Conservation (phyloP, 164 flowering plant species). For the Nelumbo lutea region DNA sequence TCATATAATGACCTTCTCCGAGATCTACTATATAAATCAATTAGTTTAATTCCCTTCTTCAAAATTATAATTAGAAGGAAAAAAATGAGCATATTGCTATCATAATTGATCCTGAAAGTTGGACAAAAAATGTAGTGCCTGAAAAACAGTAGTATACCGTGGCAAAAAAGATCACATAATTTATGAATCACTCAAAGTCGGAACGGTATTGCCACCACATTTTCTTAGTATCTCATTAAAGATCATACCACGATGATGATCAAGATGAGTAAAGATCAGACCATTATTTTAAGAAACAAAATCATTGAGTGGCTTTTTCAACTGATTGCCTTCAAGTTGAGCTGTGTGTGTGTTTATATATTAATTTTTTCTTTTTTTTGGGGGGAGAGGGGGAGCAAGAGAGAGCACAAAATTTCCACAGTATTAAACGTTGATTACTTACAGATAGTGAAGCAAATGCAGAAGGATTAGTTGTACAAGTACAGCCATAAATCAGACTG, state of each 20-base stretch:
- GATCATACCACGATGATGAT: too few relatives aligned
- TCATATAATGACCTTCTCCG: too few relatives aligned
- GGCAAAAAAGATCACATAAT: neutral
- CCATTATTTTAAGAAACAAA: neutral
- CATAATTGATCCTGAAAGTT: neutral
- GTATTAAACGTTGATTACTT: conserved; percentile 22
- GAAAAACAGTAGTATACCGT: neutral
- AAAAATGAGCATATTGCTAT: neutral
- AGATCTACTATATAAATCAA: too few relatives aligned
- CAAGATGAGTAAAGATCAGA: too few relatives aligned
- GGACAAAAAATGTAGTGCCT: too few relatives aligned
- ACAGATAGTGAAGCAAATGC: conserved; percentile 83
- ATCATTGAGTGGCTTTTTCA: neutral
- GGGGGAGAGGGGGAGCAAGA: too few relatives aligned
- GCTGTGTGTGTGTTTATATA: too few relatives aligned
- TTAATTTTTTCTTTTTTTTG: too few relatives aligned
- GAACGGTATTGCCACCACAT: neutral
- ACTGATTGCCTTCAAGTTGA: neutral
- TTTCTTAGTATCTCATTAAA: neutral
- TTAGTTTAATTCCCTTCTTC: too few relatives aligned
- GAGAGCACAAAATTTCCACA: too few relatives aligned
- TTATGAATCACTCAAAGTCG: neutral
- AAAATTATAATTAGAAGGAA: neutral
- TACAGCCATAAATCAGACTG: conserved; percentile 70
- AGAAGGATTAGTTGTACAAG: conserved; percentile 52